A percentile compares a stretch with the other conserved stretches of the same genome.
Conservation (phyloP, 495 filamentous ascomycete species). For the Lichenothelia convexa region DNA sequence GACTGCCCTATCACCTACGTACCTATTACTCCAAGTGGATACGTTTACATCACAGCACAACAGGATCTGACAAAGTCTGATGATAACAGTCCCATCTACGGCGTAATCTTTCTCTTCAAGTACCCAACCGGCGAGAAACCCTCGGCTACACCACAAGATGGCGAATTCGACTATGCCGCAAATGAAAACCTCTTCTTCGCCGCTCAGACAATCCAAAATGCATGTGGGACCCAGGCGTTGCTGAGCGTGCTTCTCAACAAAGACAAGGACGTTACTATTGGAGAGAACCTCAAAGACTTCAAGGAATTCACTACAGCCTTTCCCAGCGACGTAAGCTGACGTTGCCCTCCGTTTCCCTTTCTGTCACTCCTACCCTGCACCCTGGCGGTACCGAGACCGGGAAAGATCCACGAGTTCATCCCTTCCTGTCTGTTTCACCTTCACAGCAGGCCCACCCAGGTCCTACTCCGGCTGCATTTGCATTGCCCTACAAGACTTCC, state of each 20-base stretch:
- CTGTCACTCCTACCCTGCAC: neutral
- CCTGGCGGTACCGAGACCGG: no score
- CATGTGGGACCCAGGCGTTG: constrained; percentile 92
- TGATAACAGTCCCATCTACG: constrained; percentile 72
- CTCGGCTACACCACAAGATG: constrained; percentile 48
- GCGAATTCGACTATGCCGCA: constrained; percentile 57
- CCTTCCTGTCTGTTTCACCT: no score
- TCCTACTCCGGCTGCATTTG: neutral
- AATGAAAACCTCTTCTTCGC: constrained; percentile 79
- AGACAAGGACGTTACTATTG: constrained; percentile 36
- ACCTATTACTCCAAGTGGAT: no score
- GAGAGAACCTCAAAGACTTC: constrained; percentile 52
- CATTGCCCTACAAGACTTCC: neutral
- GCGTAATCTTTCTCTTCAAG: constrained; percentile 99
- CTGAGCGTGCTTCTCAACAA: constrained; percentile 87
- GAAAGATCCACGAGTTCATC: no score
- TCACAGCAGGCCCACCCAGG: no score
- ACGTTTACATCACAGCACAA: no score
- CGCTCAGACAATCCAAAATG: constrained; percentile 95
- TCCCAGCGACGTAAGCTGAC: constrained; percentile 44
- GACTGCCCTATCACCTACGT: no score
- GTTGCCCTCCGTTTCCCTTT: neutral
- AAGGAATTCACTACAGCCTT: constrained; percentile 82
- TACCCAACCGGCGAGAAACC: constrained; percentile 59
- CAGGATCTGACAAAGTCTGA: no score